Evolutionary conservation across 1,284 basidiomycete species (phyloP).

Genomic region (Prillingera fragicola): DNA sequence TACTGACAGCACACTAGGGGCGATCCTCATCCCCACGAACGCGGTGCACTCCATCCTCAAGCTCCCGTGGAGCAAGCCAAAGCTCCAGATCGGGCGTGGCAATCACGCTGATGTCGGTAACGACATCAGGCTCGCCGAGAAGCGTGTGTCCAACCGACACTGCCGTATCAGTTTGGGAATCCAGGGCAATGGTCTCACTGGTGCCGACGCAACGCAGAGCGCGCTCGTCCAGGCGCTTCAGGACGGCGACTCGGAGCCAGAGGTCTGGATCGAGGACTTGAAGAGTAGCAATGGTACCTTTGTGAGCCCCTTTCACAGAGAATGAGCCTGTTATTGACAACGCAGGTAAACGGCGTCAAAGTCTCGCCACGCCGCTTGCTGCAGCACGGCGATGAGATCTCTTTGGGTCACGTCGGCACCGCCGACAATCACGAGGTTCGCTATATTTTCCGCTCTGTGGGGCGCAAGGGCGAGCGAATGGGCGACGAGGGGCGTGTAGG

Average conservation of each 20-base stretch:
- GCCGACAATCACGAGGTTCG: constrained; percentile 50
- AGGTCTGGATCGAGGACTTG: constrained; percentile 62
- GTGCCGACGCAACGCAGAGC: constrained; percentile 6
- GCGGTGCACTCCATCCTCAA: constrained; percentile 39
- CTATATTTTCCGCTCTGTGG: constrained; percentile 50
- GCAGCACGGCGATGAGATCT: constrained; percentile 72
- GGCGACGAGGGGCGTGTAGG: constrained; percentile 48
- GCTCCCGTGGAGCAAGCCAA: constrained; percentile 39
- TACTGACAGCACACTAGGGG: constrained; percentile 38
- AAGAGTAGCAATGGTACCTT: constrained; percentile 78
- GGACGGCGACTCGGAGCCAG: constrained; percentile 49
- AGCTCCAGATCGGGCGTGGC: constrained; percentile 42
- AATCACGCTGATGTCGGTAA: constrained; percentile 24
- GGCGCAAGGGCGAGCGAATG: constrained; percentile 30
- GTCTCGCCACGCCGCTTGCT: constrained; percentile 58
- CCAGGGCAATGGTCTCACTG: constrained; percentile 21
- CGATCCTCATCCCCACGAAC: constrained; percentile 45
- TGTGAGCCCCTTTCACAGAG: no score
- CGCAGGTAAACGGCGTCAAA: constrained; percentile 64
- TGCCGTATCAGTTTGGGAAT: constrained; percentile 39
- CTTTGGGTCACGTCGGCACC: constrained; percentile 59
- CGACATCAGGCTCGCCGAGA: constrained; percentile 39
- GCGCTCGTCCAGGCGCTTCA: constrained; percentile 25
- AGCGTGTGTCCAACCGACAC: constrained; percentile 43
- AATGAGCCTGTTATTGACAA: constrained; percentile 11